These are phyloP conservation scores for Leavenworthia alabamica DNA, from an alignment of 345 rosid species.

Conservation along the genomic window DNA sequence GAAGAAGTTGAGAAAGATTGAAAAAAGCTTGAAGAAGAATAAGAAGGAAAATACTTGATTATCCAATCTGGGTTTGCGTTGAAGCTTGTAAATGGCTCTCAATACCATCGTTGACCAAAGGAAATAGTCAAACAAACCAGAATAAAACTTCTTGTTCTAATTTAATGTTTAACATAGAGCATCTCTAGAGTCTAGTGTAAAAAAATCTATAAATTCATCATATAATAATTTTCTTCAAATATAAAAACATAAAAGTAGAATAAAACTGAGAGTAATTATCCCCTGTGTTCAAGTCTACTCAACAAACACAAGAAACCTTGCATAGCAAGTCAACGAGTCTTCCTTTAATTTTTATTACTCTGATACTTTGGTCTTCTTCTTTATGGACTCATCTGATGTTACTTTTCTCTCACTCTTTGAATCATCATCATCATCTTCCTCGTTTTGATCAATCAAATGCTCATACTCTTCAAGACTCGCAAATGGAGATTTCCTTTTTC, in stretches of 20 bases:
- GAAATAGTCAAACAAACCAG: slow-evolving; percentile 30
- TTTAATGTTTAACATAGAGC: no score
- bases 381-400: slow-evolving; percentile 30
- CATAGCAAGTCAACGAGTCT: slow-evolving; percentile 11
- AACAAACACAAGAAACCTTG: slow-evolving; percentile 27
- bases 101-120: slow-evolving; percentile 51
- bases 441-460: slow-evolving; percentile 54
- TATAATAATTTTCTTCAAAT: not conserved
- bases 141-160: slow-evolving; percentile 32
- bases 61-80: slow-evolving; percentile 33
- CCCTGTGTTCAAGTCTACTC: no score
- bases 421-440: slow-evolving; percentile 29
- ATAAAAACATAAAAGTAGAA: not conserved
- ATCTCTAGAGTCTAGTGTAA: no score
- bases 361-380: slow-evolving; percentile 27
- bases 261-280: slow-evolving; percentile 15
- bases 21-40: slow-evolving; percentile 8
- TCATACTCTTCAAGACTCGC: slow-evolving; percentile 84
- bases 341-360: no score
- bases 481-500: slow-evolving; percentile 57
- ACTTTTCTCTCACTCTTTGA: slow-evolving; percentile 23
- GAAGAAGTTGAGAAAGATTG: not conserved
- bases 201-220: no score
- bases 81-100: slow-evolving; percentile 43
- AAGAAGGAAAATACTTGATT: slow-evolving; percentile 33